Base-by-base conservation (phyloP, 495 filamentous ascomycete species). In the Tuber borchii region DNA sequence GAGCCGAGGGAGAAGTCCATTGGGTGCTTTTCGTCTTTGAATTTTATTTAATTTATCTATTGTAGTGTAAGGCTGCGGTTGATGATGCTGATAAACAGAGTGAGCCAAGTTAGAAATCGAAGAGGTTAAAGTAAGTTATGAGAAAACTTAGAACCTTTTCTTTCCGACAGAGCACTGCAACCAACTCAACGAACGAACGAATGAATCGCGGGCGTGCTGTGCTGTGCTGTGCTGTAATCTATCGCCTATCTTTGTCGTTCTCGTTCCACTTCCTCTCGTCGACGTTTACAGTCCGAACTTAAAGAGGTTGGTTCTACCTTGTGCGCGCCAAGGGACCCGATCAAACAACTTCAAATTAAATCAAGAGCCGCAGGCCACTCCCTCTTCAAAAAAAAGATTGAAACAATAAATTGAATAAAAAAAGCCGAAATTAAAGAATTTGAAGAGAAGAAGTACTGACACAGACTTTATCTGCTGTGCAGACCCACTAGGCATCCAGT, bases 1-100 rank as follows among this genome's bases (percentile, higher is more conserved):
- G 78, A 75, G 44, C 73, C 70, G 45, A 79, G 78, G 77, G 79
- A 79, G 61, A 73, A 31, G 40, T 79, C 78, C 78, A 79, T 79
- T 61, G 19, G 22, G 22, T 73, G 19, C 45, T 40, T 31, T 40
- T 31, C 31, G n/a, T 73, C 34, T 7, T 10, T n/a, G 26, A 39
- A 69, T 22, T 19, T 3, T 70, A 42, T 37, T 39, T 3, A 69
- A 42, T 22, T 39, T 70, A 68, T 70, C 10, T 74, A 69, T 74
- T 37, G n/a, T 14, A 70, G 22, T 19, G 70, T 42, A 37, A 68
- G 68, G 34, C 31, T 73, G 46, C 22, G 19, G 34, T 26, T 37
- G 56, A 75, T 72, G 42, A 69, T 20, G 68, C 40, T 71, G 73
- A 43, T 56, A 68, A 56, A 20, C 22, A n/a, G 37, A 46, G 51